Conservation (phyloP, 352 stramenopile species). For the Globisporangium nunn region DNA sequence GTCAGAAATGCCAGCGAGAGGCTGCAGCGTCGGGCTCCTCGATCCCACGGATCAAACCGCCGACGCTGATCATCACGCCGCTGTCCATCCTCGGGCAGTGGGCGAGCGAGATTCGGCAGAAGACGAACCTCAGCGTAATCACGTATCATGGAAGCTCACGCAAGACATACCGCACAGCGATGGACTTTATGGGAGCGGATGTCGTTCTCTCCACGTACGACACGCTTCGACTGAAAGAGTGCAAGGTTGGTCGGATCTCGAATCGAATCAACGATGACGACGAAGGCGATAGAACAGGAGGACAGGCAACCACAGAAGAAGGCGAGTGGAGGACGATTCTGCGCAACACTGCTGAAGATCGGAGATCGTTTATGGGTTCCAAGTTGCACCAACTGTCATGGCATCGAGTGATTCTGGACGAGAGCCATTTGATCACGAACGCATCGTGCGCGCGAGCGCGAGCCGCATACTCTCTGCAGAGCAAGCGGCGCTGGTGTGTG, state of each 20-base stretch:
- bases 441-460: slow-evolving; percentile 54
- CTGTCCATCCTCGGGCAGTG: slow-evolving; percentile 84
- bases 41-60: slow-evolving; percentile 37
- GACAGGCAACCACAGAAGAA: neutral
- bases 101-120: slow-evolving; percentile 74
- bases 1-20: slow-evolving; percentile 18
- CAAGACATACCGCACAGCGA: slow-evolving; percentile 50
- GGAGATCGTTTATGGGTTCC: slow-evolving; percentile 27
- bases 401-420: slow-evolving; percentile 85
- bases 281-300: neutral
- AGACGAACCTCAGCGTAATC: slow-evolving; percentile 70
- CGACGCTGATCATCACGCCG: slow-evolving; percentile 74
- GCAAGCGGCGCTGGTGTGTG: slow-evolving; percentile 78
- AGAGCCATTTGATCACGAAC: slow-evolving; percentile 88
- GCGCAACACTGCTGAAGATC: slow-evolving; percentile 7
- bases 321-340: slow-evolving; percentile 10
- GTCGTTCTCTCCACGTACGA: slow-evolving; percentile 81
- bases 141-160: slow-evolving; percentile 63
- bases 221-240: slow-evolving; percentile 65
- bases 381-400: slow-evolving; percentile 77
- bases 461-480: slow-evolving; percentile 56
- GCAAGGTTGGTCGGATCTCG: slow-evolving; percentile 32
- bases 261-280: slow-evolving; percentile 11
- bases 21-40: slow-evolving; percentile 3
- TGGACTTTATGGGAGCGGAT: slow-evolving; percentile 75